Base-by-base conservation (phyloP, 1,139 yeast genomes). In the Taiozyma sp. region DNA sequence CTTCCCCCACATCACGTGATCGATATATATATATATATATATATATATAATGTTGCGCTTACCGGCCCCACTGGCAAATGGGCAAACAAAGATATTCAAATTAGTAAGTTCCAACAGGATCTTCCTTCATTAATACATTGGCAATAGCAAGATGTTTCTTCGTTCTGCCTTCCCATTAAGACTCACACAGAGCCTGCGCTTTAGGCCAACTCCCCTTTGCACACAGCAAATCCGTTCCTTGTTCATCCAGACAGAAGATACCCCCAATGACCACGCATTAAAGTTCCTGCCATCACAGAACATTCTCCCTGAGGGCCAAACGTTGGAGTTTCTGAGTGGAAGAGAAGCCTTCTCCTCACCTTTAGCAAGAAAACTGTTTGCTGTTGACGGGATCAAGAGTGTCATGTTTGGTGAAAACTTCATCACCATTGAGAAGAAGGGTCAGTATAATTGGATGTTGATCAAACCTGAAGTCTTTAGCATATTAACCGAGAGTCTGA, bases 211-310 rank as follows among this genome's bases (percentile, higher is more conserved):
- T 13, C 36, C 16, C 7, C n/a, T 19, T n/a, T 32, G 14, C 6
- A n/a, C 24, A 38, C 41, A 39, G 6, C 54, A 44, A 28, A 30
- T 39, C 30, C 51, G 58, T 27, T 49, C 57, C 1, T 44, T 60
- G n/a, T 61, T 57, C 53, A 77, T 81, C 39, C 84, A 83, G 59
- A 82, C 90, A 0, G 72, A 82, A 14, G 71, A 87, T 4, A 93
- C 99, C 0, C 99, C 99, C 4, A 93, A 93, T 63, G 92, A 84
- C 43, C 88, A 93, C 68, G 98, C 99, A 0, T 73, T 93, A 54
- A 93, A 93, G 70, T 93, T 91, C 54, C 70, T 89, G 24, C 97
- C 99, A 1, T 76, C 87, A 8, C 83, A 80, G 47, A 74, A 77
- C 49, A 78, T 81, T 16, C 70, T 81, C 6, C 84, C 83, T 24